Evolutionary conservation across 306 rosid genomes (phyloP), one percentile per base, ranked within the genome.

Genomic region (Oemleria cerasiformis): DNA sequence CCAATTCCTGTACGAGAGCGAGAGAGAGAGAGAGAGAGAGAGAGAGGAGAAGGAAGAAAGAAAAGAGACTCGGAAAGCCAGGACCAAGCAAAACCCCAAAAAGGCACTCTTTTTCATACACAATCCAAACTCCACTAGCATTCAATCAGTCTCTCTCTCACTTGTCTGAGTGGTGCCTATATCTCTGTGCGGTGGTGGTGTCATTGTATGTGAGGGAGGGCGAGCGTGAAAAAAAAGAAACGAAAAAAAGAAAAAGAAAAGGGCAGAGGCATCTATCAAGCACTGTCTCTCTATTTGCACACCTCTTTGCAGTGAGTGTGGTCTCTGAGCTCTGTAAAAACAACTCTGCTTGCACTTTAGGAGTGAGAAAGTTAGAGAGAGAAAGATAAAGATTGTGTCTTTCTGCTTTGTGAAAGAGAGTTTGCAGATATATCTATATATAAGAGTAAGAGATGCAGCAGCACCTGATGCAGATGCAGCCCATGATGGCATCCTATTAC

Each of bases 381-480:
- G 68, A 70, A 9, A 61, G 20, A 59, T 6, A 51, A 21, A 34
- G 65, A 68, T 62, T 20, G 49, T 16, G 41, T 48, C 45, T 49
- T 38, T 41, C 45, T 69, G 47, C 39, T 25, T 41, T 63, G 50
- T 40, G 70, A 13, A 49, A 43, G 45, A 55, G 49, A 63, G 51
- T 9, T 68, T 45, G 70, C 16, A 55, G 65, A 63, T 69, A 65
- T 55, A 67, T 39, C 63, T 69, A 34, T 67, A 44, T 44, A 80
- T 54, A 76, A 78, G 43, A 70, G 70, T 30, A 64, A 67, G 63
- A 83, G 84, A 90, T 88, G 93, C 97, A 92, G 83, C 99, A 94
- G 99, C 97, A 95, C 97, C 96, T 95, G 99, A 87, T 91, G 97
- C 99, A 95, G 99, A 95, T 95, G 96, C 99, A 91, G 92, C 97